Conservation (phyloP, 768 basidiomycete genomes). For the Paxillus rubicundulus region DNA sequence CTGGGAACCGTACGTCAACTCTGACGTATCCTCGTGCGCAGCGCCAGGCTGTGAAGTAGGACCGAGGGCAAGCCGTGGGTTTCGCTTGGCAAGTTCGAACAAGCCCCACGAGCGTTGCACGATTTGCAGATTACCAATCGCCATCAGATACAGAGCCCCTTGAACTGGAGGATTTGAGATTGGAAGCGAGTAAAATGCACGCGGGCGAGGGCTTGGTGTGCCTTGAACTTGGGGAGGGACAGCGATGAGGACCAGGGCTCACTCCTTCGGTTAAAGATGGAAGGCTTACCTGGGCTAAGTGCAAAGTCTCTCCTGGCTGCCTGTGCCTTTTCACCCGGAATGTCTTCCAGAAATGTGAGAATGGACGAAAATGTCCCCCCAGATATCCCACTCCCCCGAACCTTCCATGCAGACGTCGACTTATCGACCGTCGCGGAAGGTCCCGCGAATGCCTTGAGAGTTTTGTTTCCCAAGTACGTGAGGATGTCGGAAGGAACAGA, state of each 20-base stretch:
- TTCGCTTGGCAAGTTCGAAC: conserved; percentile 33
- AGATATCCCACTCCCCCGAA: conserved; percentile 36
- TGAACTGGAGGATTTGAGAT: conserved; percentile 30
- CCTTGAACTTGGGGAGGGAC: conserved; percentile 29
- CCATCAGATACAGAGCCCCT: conserved; percentile 47
- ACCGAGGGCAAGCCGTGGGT: conserved; percentile 13
- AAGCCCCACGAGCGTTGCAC: conserved; percentile 60
- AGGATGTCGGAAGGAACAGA: conserved; percentile 74
- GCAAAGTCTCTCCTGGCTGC: conserved; percentile 36
- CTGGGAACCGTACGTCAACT: conserved; percentile 55
- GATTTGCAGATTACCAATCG: conserved; percentile 41
- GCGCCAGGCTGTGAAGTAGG: conserved; percentile 13
- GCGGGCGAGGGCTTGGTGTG: conserved; percentile 24
- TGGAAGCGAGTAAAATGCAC: conserved; percentile 38
- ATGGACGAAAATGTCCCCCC: conserved; percentile 37
- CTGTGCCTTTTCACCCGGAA: conserved; percentile 29
- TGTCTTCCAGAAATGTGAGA: conserved; percentile 30
- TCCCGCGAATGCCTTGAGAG: conserved; percentile 50
- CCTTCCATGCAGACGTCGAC: conserved; percentile 51
- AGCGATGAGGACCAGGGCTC: conserved; percentile 2
- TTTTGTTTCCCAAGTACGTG: conserved; percentile 66
- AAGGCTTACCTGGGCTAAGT: conserved; percentile 42
- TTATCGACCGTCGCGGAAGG: conserved; percentile 41
- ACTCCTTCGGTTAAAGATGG: background rate
- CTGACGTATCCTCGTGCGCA: conserved; percentile 15